These are phyloP conservation scores for Ceratobasidium sp. DNA, from an alignment of 1,284 basidiomycete species.

Conservation along the genomic window DNA sequence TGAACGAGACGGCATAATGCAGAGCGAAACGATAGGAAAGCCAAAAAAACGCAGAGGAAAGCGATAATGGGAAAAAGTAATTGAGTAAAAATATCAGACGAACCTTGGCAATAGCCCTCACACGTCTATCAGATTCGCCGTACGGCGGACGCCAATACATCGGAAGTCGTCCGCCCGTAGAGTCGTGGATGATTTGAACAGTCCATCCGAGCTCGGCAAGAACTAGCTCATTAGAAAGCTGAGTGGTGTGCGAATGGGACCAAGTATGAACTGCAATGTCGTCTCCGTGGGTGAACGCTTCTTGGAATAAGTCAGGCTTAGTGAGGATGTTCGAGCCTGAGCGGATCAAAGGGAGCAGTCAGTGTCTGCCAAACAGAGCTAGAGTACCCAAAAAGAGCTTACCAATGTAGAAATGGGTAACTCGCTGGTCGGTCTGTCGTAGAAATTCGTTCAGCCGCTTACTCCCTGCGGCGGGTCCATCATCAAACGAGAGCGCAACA, in stretches of 20 bases:
- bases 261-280: constrained; percentile 70
- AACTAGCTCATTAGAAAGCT: constrained; percentile 53
- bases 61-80: too few relatives aligned
- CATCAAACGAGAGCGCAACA: constrained; percentile 70
- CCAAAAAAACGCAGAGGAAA: too few relatives aligned
- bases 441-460: constrained; percentile 50
- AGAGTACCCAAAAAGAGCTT: background rate
- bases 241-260: constrained; percentile 51
- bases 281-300: constrained; percentile 61
- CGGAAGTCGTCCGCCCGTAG: constrained; percentile 48
- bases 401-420: constrained; percentile 47
- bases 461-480: constrained; percentile 74
- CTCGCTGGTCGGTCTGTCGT: constrained; percentile 50
- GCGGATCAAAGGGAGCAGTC: constrained; percentile 13
- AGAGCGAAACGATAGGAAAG: too few relatives aligned
- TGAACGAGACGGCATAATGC: too few relatives aligned
- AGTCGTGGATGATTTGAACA: constrained; percentile 57
- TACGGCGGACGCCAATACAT: constrained; percentile 48
- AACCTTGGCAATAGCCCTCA: constrained; percentile 48
- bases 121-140: constrained; percentile 51
- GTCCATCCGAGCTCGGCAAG: constrained; percentile 59
- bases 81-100: background rate
- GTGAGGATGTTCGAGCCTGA: constrained; percentile 70
- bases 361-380: constrained; percentile 37
- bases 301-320: constrained; percentile 65